Conservation (phyloP, 768 basidiomycete genomes). For the Collybiopsis luxurians region DNA sequence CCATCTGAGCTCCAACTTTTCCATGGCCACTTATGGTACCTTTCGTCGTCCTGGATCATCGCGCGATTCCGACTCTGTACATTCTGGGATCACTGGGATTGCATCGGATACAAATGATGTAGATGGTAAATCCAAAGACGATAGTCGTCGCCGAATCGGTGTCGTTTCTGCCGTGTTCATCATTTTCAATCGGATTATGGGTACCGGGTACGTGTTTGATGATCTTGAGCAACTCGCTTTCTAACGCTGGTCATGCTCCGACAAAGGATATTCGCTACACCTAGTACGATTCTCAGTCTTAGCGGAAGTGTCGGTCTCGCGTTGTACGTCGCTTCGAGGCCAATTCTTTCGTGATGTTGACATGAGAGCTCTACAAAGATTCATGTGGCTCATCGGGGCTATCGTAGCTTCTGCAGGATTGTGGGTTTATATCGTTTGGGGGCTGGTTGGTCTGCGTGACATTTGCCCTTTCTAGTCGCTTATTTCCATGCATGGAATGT, state of each 20-base stretch:
- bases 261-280: slow-evolving; percentile 38
- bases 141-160: slow-evolving; percentile 22
- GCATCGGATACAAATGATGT: no score
- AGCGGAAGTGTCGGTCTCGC: slow-evolving; percentile 41
- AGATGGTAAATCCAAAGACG: no score
- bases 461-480: no score
- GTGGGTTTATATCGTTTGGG: slow-evolving; percentile 34
- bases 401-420: slow-evolving; percentile 37
- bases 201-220: slow-evolving; percentile 35
- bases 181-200: slow-evolving; percentile 42
- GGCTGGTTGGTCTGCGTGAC: no score
- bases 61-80: no score
- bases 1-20: no score
- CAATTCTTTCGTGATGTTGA: no score
- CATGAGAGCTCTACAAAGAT: slow-evolving; percentile 2
- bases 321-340: slow-evolving; percentile 12
- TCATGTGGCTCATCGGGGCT: slow-evolving; percentile 43
- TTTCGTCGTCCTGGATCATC: no score
- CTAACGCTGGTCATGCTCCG: neutral
- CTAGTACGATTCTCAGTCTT: slow-evolving; percentile 32
- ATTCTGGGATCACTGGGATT: no score
- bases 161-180: slow-evolving; percentile 37
- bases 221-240: neutral
- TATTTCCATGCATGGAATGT: no score
- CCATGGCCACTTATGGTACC: no score